A percentile compares a stretch with the other conserved stretches of the same genome.
Conservation (phyloP, 371 early-diverging fungal genomes). For the Haplosporangium sp. region DNA sequence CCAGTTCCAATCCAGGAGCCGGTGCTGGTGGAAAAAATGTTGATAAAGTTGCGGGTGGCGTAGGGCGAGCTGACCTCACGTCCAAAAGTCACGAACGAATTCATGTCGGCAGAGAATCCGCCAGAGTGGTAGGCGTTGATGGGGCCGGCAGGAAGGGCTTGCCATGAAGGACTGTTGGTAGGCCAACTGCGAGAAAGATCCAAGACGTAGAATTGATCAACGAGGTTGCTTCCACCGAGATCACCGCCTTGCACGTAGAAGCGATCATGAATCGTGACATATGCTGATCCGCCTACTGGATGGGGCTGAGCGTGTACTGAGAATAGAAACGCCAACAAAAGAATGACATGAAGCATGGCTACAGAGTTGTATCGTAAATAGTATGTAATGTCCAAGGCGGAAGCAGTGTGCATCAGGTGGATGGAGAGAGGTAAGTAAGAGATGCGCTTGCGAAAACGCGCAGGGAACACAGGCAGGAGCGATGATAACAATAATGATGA, state of each 20-base stretch:
- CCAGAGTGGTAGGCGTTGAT: slow-evolving; percentile 32
- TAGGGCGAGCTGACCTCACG: slow-evolving; percentile 17
- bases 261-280: slow-evolving; percentile 11
- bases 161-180: slow-evolving; percentile 20
- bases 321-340: slow-evolving; percentile 7
- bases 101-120: slow-evolving; percentile 23
- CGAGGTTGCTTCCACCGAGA: slow-evolving; percentile 30
- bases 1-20: slow-evolving; percentile 26
- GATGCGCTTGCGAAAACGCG: too few species aligned
- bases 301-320: slow-evolving; percentile 9
- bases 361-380: background rate
- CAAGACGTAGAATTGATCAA: slow-evolving; percentile 20
- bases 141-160: slow-evolving; percentile 21
- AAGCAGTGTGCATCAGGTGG: too few species aligned
- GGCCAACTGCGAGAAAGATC: slow-evolving; percentile 24
- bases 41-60: slow-evolving; percentile 27
- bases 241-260: slow-evolving; percentile 28
- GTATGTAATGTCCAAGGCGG: too few species aligned
- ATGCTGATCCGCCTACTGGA: slow-evolving; percentile 19
- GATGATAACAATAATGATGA: too few species aligned
- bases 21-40: slow-evolving; percentile 22
- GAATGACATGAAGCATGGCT: slow-evolving; percentile 4
- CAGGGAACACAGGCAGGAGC: too few species aligned
- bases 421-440: too few species aligned
- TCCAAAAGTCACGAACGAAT: slow-evolving; percentile 28